A percentile compares a stretch with the other conserved stretches of the same genome.
phyloP scores from a whole-genome alignment of 805 yeast species.

The Nakazawaea pomicola region DNA sequence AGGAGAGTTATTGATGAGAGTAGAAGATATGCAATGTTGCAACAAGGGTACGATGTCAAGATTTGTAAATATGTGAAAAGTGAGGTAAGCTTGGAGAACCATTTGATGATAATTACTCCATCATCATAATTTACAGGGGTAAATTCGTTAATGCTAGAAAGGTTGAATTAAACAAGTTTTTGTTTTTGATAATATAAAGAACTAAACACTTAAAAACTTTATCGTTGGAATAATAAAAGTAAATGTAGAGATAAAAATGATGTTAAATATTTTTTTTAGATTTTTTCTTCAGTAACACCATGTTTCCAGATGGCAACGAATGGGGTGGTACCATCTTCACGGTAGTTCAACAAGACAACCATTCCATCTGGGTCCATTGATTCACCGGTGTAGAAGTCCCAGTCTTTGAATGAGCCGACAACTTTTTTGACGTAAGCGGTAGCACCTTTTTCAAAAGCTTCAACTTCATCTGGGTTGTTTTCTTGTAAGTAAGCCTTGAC shows the following conservation, averaged over 20 bases:
- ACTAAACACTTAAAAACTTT: not conserved
- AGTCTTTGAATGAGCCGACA: conserved; percentile 92
- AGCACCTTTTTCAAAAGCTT: conserved; percentile 96
- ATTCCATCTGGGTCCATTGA: conserved; percentile 99
- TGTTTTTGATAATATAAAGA: not conserved
- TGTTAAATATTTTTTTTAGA: conserved; percentile 60
- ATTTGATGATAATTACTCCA: conserved; percentile 34
- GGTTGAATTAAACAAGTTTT: not conserved
- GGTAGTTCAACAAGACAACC: conserved; percentile 97
- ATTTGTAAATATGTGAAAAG: conserved; percentile 55
- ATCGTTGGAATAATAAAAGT: not conserved
- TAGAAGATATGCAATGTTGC: conserved; percentile 44
- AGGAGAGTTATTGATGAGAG: conserved; percentile 74
- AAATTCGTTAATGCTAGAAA: not conserved
- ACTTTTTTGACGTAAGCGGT: conserved; percentile 94
- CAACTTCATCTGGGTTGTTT: conserved; percentile 80
- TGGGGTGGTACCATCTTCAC: conserved; percentile 99
- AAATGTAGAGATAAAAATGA: not conserved
- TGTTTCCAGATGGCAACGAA: conserved; percentile 98
- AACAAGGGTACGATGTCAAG: conserved; percentile 36
- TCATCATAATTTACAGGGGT: not conserved
- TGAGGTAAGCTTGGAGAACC: conserved; percentile 67
- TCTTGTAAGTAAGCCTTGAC: conserved; percentile 90
- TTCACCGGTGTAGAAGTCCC: conserved; percentile 99
- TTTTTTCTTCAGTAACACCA: conserved; percentile 86